phyloP scores from a whole-genome alignment of 257 asterid genomes.

The Nicotiana obtusifolia region DNA sequence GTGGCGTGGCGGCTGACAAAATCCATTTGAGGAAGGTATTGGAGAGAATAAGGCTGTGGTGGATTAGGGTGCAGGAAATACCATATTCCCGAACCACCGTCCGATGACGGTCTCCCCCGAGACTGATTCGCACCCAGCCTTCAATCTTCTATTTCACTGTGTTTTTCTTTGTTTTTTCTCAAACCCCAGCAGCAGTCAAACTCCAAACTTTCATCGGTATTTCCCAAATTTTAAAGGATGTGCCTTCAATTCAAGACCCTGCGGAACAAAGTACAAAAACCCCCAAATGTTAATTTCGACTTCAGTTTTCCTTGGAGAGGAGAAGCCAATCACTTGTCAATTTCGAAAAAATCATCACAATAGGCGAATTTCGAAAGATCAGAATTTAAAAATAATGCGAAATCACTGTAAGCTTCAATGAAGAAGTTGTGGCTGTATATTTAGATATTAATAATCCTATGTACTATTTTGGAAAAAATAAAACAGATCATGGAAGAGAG shows the following conservation, averaged over 20 bases:
- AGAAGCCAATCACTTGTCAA: no score
- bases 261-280: not conserved
- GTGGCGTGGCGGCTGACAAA: constrained; percentile 59
- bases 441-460: no score
- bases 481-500: no score
- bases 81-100: constrained; percentile 86
- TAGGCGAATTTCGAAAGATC: no score
- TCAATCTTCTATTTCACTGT: constrained; percentile 13
- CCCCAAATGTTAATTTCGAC: not conserved
- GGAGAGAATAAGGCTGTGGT: constrained; percentile 73
- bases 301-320: no score
- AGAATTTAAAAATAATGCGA: no score
- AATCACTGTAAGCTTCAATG: no score
- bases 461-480: no score
- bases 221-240: not conserved
- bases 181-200: constrained; percentile 17
- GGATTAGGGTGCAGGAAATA: constrained; percentile 63
- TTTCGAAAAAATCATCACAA: no score
- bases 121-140: constrained; percentile 99
- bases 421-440: no score
- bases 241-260: not conserved
- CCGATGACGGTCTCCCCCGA: constrained; percentile 86
- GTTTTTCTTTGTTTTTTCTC: not conserved
- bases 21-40: constrained; percentile 84
- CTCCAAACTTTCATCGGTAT: constrained; percentile 23